Evolutionary conservation across 148 eudicot species (phyloP).

Genomic region (Dianthus caryophyllus): DNA sequence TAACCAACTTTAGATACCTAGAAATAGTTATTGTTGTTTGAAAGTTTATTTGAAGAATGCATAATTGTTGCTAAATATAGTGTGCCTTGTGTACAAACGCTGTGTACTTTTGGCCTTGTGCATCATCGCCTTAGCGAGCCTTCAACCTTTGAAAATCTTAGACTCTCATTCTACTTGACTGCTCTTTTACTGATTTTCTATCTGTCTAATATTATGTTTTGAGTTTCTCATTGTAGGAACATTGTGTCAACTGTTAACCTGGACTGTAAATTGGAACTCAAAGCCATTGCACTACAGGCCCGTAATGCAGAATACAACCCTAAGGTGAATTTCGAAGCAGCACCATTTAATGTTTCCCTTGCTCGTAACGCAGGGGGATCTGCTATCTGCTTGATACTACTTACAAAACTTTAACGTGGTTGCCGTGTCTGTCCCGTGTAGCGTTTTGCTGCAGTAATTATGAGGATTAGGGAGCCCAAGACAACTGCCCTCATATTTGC

Average conservation of each 20-base stretch:
- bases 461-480: conserved; percentile 92
- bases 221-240: conserved; percentile 38
- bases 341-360: not conserved
- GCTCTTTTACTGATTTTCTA: too few species aligned
- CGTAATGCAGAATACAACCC: conserved; percentile 92
- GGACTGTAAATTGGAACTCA: conserved; percentile 81
- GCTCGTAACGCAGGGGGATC: not conserved
- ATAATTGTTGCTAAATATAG: too few species aligned
- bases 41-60: too few species aligned
- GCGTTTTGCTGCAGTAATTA: conserved; percentile 97
- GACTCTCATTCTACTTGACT: too few species aligned
- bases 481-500: conserved; percentile 87
- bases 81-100: too few species aligned
- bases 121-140: too few species aligned
- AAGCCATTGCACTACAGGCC: conserved; percentile 80
- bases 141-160: too few species aligned
- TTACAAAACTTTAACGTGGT: not conserved
- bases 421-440: conserved; percentile 18
- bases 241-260: conserved; percentile 81
- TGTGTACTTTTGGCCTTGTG: too few species aligned
- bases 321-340: conserved; percentile 33
- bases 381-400: not conserved
- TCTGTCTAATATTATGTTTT: not conserved
- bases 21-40: too few species aligned
- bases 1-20: too few species aligned